Conservation (phyloP, 768 basidiomycete genomes). For the Imleria badia region DNA sequence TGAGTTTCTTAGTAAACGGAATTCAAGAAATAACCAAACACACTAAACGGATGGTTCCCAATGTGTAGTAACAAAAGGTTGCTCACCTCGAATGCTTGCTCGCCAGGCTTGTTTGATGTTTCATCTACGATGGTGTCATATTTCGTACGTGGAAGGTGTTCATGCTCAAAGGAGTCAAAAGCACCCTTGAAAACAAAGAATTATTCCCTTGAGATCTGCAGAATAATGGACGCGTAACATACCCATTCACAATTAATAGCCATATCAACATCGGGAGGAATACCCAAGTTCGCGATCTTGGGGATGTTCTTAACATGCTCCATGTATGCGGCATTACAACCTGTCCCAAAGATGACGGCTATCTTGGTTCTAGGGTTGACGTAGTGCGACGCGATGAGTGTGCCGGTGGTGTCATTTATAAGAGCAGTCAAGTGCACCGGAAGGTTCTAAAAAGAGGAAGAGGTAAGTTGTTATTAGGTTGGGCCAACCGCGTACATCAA, state of each 20-base stretch:
- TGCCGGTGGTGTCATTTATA: slow-evolving; percentile 98
- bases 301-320: slow-evolving; percentile 82
- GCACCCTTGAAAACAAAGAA: slow-evolving; percentile 61
- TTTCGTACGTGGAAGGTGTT: slow-evolving; percentile 92
- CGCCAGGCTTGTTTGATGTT: slow-evolving; percentile 92
- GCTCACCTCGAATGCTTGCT: slow-evolving; percentile 87
- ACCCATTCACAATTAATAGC: slow-evolving; percentile 98
- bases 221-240: slow-evolving; percentile 15
- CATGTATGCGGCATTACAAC: slow-evolving; percentile 98
- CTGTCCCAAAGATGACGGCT: slow-evolving; percentile 96
- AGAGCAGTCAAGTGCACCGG: slow-evolving; percentile 81
- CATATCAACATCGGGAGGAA: slow-evolving; percentile 69
- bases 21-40: background rate
- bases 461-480: background rate
- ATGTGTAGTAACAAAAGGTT: background rate
- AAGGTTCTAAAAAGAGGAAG: slow-evolving; percentile 54
- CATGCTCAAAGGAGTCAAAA: slow-evolving; percentile 94
- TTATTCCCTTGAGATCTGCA: background rate
- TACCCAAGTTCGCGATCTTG: slow-evolving; percentile 76
- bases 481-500: background rate
- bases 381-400: slow-evolving; percentile 95
- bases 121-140: slow-evolving; percentile 93
- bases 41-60: background rate
- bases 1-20: slow-evolving; percentile 67
- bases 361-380: slow-evolving; percentile 90